These are phyloP conservation scores for Colletotrichum lini DNA, from an alignment of 2,329 filamentous ascomycete species.

Conservation along the genomic window DNA sequence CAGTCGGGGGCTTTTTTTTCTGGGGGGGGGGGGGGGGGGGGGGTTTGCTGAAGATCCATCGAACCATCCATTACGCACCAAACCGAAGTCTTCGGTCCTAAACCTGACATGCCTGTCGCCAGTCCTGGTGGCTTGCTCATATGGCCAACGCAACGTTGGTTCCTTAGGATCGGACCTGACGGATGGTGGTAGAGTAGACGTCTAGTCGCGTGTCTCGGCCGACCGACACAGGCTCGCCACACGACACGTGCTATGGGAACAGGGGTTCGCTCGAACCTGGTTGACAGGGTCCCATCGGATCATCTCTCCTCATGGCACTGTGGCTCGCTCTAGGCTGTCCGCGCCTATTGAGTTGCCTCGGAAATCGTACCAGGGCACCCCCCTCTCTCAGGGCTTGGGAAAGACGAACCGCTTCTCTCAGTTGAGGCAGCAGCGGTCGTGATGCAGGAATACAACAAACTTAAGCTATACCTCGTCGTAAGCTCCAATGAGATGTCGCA, in stretches of 20 bases:
- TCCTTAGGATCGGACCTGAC: constrained; percentile 15
- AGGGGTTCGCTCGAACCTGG: constrained; percentile 29
- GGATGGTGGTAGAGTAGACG: constrained; percentile 8
- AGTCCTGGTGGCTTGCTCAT: constrained; percentile 30
- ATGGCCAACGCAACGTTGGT: constrained; percentile 27
- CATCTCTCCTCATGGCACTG: constrained; percentile 30
- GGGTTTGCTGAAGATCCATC: constrained; percentile 33
- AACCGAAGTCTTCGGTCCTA: constrained; percentile 37
- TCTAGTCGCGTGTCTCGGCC: constrained; percentile 36
- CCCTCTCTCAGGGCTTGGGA: constrained; percentile 5
- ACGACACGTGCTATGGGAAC: constrained; percentile 38
- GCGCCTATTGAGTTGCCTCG: constrained; percentile 5
- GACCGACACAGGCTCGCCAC: constrained; percentile 35
- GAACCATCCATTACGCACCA: no score
- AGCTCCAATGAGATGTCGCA: constrained; percentile 32
- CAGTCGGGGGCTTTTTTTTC: background rate
- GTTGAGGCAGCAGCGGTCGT: constrained; percentile 8
- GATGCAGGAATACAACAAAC: constrained; percentile 33
- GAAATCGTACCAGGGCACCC: background rate
- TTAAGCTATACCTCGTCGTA: constrained; percentile 32
- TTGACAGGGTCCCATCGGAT: constrained; percentile 34
- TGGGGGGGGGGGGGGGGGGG: no score
- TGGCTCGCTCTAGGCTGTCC: constrained; percentile 8
- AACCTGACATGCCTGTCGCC: constrained; percentile 22
- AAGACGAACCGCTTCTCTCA: constrained; percentile 2